Conservation (phyloP, 306 rosid genomes). For the Lathyrus sativus region DNA sequence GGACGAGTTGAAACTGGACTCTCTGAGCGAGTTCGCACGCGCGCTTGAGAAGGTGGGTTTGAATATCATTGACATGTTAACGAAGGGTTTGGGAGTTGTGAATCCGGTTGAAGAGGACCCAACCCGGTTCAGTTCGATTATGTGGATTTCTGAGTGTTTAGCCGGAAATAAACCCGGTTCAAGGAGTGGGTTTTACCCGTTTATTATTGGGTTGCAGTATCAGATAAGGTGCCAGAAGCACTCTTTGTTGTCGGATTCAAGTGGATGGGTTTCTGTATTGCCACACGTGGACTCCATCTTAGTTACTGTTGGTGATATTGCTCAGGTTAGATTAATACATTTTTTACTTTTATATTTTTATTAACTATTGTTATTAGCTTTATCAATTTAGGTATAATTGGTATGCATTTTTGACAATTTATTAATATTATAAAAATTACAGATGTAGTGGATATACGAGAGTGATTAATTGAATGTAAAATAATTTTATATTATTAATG, state of each 20-base stretch:
- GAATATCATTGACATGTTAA: constrained; percentile 52
- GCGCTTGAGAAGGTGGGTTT: constrained; percentile 66
- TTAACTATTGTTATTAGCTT: too few species aligned
- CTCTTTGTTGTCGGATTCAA: constrained; percentile 70
- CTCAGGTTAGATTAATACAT: constrained; percentile 55
- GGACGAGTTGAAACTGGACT: constrained; percentile 38
- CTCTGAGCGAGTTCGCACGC: constrained; percentile 55
- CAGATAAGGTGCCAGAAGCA: constrained; percentile 62
- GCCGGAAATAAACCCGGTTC: constrained; percentile 25
- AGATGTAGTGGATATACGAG: too few species aligned
- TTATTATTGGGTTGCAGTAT: constrained; percentile 65
- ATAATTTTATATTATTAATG: too few species aligned
- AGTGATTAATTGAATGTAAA: too few species aligned
- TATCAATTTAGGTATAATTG: too few species aligned
- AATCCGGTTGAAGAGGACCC: constrained; percentile 49
- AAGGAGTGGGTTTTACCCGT: constrained; percentile 73
- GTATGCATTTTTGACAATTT: too few species aligned
- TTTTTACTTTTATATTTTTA: too few species aligned
- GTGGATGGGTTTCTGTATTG: constrained; percentile 71
- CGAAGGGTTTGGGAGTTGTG: constrained; percentile 49
- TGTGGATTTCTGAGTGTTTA: constrained; percentile 62
- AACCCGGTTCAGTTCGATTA: constrained; percentile 48
- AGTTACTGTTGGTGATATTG: constrained; percentile 81
- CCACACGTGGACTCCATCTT: constrained; percentile 68
- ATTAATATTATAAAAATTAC: too few species aligned